Percentiles rank a stretch among this genome's conserved stretches.
Evolutionary conservation across 345 rosid genomes (phyloP).

Genomic region (Bruguiera sexangula): DNA sequence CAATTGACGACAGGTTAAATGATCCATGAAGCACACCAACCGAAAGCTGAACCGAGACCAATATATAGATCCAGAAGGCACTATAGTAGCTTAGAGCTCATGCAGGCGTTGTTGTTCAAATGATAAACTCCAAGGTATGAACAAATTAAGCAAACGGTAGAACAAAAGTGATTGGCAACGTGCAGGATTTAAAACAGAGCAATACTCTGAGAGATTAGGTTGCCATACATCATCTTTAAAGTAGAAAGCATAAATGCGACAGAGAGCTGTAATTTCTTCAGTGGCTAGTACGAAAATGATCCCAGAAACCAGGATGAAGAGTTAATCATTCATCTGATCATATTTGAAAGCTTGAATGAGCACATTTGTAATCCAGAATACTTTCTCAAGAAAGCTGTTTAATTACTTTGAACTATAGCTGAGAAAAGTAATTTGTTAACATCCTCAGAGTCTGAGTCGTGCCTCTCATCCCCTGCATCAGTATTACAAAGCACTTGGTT

Average conservation of each 20-base stretch:
- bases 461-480: slow-evolving; percentile 50
- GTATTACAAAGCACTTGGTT: neutral
- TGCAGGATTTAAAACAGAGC: no score
- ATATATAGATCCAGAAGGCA: no score
- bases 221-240: neutral
- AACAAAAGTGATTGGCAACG: no score
- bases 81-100: no score
- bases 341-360: neutral
- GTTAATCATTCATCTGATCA: neutral
- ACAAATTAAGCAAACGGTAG: no score
- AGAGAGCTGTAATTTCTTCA: neutral
- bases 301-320: neutral
- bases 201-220: no score
- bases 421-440: slow-evolving; percentile 76
- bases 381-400: slow-evolving; percentile 2
- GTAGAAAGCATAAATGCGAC: neutral
- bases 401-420: slow-evolving; percentile 55
- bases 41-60: no score
- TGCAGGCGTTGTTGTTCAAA: no score
- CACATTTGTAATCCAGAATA: neutral
- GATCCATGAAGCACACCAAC: no score
- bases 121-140: no score
- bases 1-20: no score
- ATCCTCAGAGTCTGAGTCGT: slow-evolving; percentile 53
- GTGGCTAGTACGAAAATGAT: neutral